These are phyloP conservation scores for Beauveria australis DNA, from an alignment of 2,329 filamentous ascomycete genomes.

Conservation along the genomic window DNA sequence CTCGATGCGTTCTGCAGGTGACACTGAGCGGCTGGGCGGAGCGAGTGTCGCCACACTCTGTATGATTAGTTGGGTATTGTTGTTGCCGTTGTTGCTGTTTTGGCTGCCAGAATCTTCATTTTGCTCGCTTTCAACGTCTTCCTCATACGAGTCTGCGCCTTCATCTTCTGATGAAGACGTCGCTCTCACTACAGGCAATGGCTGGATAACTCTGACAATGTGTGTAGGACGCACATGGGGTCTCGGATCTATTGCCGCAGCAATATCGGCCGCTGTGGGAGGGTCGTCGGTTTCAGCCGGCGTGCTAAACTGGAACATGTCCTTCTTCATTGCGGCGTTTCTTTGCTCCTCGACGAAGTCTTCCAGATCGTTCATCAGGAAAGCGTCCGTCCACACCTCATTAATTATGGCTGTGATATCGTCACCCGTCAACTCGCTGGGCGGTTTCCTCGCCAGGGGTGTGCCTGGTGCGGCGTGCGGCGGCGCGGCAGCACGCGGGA, in stretches of 20 bases:
- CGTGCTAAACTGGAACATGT: not conserved
- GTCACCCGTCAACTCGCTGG: conserved; percentile 4
- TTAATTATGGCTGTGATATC: not conserved
- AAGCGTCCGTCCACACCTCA: not conserved
- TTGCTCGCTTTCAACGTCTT: not conserved
- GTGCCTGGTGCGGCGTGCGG: not conserved
- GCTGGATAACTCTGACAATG: not conserved
- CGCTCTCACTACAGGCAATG: not conserved
- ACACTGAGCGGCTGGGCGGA: not conserved
- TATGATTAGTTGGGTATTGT: not conserved
- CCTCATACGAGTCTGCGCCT: not conserved
- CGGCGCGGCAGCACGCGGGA: not conserved
- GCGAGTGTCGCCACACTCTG: not conserved
- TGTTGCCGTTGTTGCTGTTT: not conserved
- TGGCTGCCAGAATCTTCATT: not conserved
- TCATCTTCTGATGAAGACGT: not conserved
- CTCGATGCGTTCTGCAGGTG: not conserved
- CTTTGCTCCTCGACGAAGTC: not conserved
- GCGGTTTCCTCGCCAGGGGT: not conserved
- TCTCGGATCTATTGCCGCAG: not conserved
- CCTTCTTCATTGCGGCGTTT: not conserved
- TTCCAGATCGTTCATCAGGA: not conserved
- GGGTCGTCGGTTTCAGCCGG: not conserved
- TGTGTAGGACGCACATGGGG: not conserved
- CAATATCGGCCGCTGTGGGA: not conserved